Evolutionary conservation across 2,329 filamentous ascomycete species (phyloP), one percentile per base, ranked within the genome.

Genomic region (Fusarium camptoceras): DNA sequence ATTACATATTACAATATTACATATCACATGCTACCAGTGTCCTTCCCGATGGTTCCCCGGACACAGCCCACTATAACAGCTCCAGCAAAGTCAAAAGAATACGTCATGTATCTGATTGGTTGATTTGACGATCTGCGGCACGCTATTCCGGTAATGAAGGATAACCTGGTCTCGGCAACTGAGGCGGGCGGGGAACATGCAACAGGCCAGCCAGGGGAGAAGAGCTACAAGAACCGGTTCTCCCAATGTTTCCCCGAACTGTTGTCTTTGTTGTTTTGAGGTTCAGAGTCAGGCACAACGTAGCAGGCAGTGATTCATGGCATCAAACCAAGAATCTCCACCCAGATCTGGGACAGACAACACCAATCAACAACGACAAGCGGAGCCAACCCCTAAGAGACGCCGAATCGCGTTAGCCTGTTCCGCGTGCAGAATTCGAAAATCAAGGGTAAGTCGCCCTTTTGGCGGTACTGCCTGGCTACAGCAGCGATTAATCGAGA

Each of bases 381-480:
- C 28, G 7, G 58, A 61, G 16, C 44, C 55, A 0, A 37, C 30
- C 8, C 55, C 59, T 10, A 62, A 62, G 30, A 44, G 59, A 30
- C 59, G 59, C 1, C 39, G 59, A 10, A 39, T 62, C 4, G 59
- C 59, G 5, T 8, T 62, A 15, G 59, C 59, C 3, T 62, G 59
- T 11, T 61, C 59, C 0, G 55, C 59, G 1, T 62, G 59, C 3
- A 62, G 59, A 14, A 62, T 62, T 20, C 59, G 59, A 8, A 62
- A 62, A 31, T 62, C 59, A 31, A 10, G 59, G 37, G 59, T 59
- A n/a, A 1, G 34, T 12, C 6, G 10, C 2, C 18, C 0, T n/a
- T 37, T 0, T 11, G 34, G 2, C 1, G 2, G n/a, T 10, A 4
- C 3, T 37, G 3, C 34, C 10, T 12, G 10, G 18, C 18, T 18